phyloP scores from a whole-genome alignment of 1,284 basidiomycete species.

The Apiotrichum sp. region DNA sequence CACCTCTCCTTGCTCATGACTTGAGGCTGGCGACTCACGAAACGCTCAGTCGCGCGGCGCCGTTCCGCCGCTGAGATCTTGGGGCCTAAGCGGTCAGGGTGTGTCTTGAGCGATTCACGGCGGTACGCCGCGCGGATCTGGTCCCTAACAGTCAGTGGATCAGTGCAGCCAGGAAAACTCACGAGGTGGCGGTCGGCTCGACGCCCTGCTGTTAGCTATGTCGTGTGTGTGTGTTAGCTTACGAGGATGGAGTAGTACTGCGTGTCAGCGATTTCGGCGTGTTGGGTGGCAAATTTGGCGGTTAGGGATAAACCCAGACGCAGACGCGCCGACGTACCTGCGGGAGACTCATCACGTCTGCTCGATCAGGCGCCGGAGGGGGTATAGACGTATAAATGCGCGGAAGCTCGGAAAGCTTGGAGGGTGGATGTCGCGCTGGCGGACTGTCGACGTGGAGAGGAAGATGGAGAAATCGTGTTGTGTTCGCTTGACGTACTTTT shows the following conservation, averaged over 20 bases:
- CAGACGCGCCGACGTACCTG: constrained; percentile 5
- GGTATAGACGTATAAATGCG: too few relatives aligned
- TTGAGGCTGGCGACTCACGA: constrained; percentile 44
- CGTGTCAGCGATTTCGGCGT: not conserved
- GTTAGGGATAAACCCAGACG: too few relatives aligned
- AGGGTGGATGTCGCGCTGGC: not conserved
- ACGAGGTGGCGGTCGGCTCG: constrained; percentile 34
- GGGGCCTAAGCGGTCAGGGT: constrained; percentile 73
- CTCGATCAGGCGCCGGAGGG: too few relatives aligned
- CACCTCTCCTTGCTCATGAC: not conserved
- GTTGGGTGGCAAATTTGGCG: not conserved
- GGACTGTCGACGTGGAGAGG: not conserved
- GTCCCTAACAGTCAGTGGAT: constrained; percentile 22
- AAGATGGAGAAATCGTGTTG: not conserved
- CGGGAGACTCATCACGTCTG: constrained; percentile 13
- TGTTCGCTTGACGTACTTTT: too few relatives aligned
- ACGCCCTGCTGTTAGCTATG: constrained; percentile 27
- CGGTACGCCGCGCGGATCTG: constrained; percentile 47
- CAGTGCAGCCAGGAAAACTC: constrained; percentile 2
- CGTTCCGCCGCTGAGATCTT: constrained; percentile 67
- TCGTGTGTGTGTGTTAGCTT: constrained; percentile 7
- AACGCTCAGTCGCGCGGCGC: constrained; percentile 68
- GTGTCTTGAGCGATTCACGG: constrained; percentile 57
- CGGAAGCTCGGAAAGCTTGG: not conserved
- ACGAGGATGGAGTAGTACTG: constrained; percentile 44